phyloP scores from a whole-genome alignment of 768 basidiomycete species.

The Tylopilus rubrobrunneus region DNA sequence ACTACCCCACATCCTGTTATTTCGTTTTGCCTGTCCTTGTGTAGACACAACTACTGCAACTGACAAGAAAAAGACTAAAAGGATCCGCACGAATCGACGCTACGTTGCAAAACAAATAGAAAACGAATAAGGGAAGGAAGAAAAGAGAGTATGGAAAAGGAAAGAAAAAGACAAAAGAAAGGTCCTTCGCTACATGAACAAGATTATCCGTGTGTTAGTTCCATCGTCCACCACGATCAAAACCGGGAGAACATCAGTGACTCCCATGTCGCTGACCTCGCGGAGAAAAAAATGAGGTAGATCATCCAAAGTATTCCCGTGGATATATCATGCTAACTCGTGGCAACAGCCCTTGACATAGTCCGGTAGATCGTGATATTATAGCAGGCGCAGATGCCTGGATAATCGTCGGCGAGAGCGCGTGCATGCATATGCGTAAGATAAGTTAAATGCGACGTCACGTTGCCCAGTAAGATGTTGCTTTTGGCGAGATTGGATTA shows the following conservation, averaged over 20 bases:
- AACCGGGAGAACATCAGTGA: conserved; percentile 1
- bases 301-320: conserved; percentile 18
- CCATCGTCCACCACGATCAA: conserved; percentile 15
- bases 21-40: conserved; percentile 9
- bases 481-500: conserved; percentile 21
- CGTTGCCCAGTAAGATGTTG: conserved; percentile 7
- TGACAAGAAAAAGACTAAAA: conserved; percentile 18
- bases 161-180: too few relatives aligned
- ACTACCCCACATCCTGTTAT: neutral
- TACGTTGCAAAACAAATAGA: conserved; percentile 30
- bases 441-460: conserved; percentile 27
- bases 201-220: conserved; percentile 27
- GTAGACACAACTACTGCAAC: conserved; percentile 6
- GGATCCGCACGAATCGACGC: conserved; percentile 14
- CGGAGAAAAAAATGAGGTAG: conserved; percentile 13
- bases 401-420: conserved; percentile 14
- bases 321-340: conserved; percentile 28
- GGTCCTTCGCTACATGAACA: conserved; percentile 23
- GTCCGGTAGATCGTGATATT: conserved; percentile 26
- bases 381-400: conserved; percentile 21
- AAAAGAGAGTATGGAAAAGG: too few relatives aligned
- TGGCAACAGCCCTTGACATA: conserved; percentile 12
- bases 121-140: conserved; percentile 19
- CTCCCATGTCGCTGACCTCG: conserved; percentile 9
- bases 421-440: conserved; percentile 19